Base-by-base conservation (phyloP, 768 basidiomycete genomes). In the Daedalea quercina region DNA sequence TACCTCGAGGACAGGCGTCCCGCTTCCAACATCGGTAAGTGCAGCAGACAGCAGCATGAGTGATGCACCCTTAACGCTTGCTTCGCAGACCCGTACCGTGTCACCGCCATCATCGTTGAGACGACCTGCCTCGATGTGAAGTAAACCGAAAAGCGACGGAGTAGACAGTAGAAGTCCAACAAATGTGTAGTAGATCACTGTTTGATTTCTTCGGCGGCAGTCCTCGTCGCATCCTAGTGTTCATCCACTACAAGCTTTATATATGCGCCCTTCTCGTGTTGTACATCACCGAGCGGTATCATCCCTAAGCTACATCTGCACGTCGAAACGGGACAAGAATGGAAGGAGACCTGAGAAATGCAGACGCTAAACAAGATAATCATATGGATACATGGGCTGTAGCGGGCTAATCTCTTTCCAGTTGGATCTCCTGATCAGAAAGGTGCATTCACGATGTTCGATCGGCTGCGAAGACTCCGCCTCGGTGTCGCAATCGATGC, bases 1-100 rank as follows among this genome's bases (percentile, higher is more conserved):
- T 97, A 98, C 76, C 72, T 97, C 60, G 94, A 97, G 68, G 94
- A 96, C 74, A 82, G 95, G 58, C 91, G 95, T 57, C 96, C 96
- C 24, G 95, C 95, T 53, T 96, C 94, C 68, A 99, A 99, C 79
- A 90, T 96, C 59, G 95, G 90, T 91, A 70, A 42, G 82, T 70
- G n/a, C 3, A 12, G 22, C 26, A 19, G n/a, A n/a, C n/a, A n/a
- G n/a, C n/a, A n/a, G n/a, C n/a, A n/a, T n/a, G n/a, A n/a, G n/a
- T n/a, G n/a, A n/a, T n/a, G n/a, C n/a, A n/a, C n/a, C n/a, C n/a
- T n/a, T n/a, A n/a, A n/a, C n/a, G n/a, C n/a, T n/a, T n/a, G n/a
- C n/a, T 37, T 31, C 47, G 37, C 47, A 92, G 90, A 98, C 70
- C 92, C 96, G 26, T 99, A 99, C 72, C 89, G 90, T 55, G 95